Evolutionary conservation across 1,139 yeast species (phyloP).

Genomic region (Meyerozyma carpophila): DNA sequence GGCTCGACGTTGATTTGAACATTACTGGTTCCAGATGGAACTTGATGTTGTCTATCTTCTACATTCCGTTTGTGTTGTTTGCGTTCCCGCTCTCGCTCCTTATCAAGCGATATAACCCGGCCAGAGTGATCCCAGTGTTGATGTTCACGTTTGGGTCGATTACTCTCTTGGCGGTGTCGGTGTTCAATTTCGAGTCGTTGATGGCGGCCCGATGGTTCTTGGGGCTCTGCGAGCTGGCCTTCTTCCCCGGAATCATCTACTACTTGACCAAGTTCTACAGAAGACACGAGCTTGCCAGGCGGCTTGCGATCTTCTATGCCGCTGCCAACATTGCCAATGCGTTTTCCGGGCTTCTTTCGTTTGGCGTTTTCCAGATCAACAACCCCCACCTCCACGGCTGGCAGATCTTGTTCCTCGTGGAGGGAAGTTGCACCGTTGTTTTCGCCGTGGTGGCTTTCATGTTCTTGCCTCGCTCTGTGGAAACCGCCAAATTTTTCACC

Average conservation of each 20-base stretch:
- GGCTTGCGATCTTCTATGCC: constrained; percentile 15
- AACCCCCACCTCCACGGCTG: constrained; percentile 2
- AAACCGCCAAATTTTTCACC: constrained; percentile 21
- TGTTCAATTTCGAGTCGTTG: constrained; percentile 13
- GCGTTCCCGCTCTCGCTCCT: constrained; percentile 16
- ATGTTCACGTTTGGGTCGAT: constrained; percentile 18
- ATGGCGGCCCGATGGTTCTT: constrained; percentile 19
- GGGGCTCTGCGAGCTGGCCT: constrained; percentile 16
- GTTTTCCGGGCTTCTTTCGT: constrained; percentile 16
- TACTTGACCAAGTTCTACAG: constrained; percentile 17
- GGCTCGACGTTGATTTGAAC: constrained; percentile 15
- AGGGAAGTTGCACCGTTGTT: background rate
- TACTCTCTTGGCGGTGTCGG: constrained; percentile 13
- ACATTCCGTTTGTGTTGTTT: constrained; percentile 18
- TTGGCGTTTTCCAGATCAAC: constrained; percentile 21
- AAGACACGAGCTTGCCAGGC: constrained; percentile 16
- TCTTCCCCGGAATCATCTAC: constrained; percentile 18
- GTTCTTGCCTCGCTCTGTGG: constrained; percentile 18
- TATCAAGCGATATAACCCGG: constrained; percentile 17
- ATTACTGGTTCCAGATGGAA: constrained; percentile 17
- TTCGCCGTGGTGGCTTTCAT: constrained; percentile 8
- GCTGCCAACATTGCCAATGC: constrained; percentile 20
- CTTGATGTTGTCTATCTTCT: constrained; percentile 19
- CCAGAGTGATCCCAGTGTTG: constrained; percentile 16
- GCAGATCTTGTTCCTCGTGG: constrained; percentile 3